phyloP scores from a whole-genome alignment of 179 eudicot species.

The Spinacia oleracea region DNA sequence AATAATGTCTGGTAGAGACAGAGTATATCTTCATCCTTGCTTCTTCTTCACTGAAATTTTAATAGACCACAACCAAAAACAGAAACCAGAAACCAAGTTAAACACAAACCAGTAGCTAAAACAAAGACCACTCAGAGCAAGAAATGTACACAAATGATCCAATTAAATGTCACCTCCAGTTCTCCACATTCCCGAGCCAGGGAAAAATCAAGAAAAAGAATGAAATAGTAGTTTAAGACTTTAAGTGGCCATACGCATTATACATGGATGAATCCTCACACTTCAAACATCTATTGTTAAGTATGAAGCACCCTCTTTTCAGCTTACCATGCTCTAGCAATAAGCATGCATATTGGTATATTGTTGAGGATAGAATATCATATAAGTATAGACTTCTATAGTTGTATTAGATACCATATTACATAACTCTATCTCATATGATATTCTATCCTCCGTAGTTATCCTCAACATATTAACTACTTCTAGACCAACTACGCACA shows the following conservation, averaged over 20 bases:
- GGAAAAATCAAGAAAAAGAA: background rate
- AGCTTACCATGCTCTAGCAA: background rate
- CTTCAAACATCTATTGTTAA: background rate
- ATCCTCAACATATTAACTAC: too few species aligned
- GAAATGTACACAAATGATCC: background rate
- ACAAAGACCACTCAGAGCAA: background rate
- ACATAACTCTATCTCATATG: too few species aligned
- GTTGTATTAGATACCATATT: too few species aligned
- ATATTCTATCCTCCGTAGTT: too few species aligned
- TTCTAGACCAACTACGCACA: background rate
- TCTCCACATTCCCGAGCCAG: too few species aligned
- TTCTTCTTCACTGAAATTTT: slow-evolving; percentile 67
- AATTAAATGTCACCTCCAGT: background rate
- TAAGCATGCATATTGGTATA: background rate
- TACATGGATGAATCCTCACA: background rate
- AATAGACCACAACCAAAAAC: background rate
- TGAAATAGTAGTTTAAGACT: background rate
- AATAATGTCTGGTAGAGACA: slow-evolving; percentile 78
- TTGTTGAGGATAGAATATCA: too few species aligned
- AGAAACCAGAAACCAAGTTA: background rate
- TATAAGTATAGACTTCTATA: too few species aligned
- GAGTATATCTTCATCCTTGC: slow-evolving; percentile 93
- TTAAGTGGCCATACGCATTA: background rate
- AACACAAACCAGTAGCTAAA: background rate
- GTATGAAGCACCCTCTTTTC: background rate